A percentile compares a stretch with the other conserved stretches of the same genome.
Conservation (phyloP, 768 basidiomycete genomes). For the Coprinellus micaceus region DNA sequence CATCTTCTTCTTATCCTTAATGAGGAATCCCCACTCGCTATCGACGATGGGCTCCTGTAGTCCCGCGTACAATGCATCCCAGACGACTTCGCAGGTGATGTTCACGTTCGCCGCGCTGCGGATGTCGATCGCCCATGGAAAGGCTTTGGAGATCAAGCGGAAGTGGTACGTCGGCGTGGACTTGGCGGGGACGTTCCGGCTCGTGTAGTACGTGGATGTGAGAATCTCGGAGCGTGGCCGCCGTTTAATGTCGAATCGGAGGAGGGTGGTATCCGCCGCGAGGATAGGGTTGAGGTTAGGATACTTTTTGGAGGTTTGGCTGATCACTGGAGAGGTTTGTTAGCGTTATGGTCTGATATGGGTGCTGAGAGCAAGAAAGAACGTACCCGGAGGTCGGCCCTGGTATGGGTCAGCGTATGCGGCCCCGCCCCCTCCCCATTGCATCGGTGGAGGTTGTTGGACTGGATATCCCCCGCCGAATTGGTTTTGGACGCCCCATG, state of each 20-base stretch:
- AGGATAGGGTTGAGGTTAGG: constrained; percentile 53
- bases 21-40: constrained; percentile 64
- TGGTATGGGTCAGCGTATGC: constrained; percentile 8
- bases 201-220: constrained; percentile 38
- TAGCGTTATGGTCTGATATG: neutral
- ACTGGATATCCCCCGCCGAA: neutral
- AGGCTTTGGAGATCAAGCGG: constrained; percentile 55
- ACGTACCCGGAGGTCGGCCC: constrained; percentile 4
- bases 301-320: constrained; percentile 32
- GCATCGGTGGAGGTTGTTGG: neutral
- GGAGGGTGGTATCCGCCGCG: constrained; percentile 45
- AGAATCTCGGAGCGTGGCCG: constrained; percentile 40
- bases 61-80: constrained; percentile 46
- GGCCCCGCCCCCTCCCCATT: neutral
- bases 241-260: constrained; percentile 48
- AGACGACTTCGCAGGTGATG: constrained; percentile 51
- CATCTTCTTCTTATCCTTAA: constrained; percentile 38
- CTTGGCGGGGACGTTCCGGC: constrained; percentile 35
- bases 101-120: constrained; percentile 25
- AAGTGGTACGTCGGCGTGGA: constrained; percentile 35
- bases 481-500: neutral
- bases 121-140: constrained; percentile 67
- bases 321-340: neutral
- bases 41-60: constrained; percentile 56
- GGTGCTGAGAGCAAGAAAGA: neutral